Conservation (phyloP, 495 filamentous ascomycete genomes). For the Aspergillus ostianus region DNA sequence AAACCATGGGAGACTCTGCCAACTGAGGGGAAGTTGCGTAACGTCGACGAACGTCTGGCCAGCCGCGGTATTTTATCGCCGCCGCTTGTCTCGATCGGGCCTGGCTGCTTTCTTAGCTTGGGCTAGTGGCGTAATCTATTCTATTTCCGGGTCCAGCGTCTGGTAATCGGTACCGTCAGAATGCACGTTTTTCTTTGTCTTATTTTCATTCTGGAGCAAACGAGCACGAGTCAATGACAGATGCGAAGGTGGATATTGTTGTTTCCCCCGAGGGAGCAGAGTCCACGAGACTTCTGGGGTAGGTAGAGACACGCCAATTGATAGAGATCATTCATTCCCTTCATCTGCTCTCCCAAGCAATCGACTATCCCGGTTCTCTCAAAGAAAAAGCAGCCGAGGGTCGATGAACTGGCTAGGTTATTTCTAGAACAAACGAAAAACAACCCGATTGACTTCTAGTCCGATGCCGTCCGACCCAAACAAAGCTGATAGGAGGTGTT, state of each 20-base stretch:
- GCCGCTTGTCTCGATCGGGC: not conserved
- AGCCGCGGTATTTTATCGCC: not conserved
- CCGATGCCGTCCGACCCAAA: slow-evolving; percentile 13
- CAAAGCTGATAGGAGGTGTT: slow-evolving; percentile 23
- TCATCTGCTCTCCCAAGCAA: not conserved
- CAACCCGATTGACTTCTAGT: slow-evolving; percentile 6
- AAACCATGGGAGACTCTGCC: too few species aligned
- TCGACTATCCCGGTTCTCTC: not conserved
- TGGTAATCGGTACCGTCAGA: not conserved
- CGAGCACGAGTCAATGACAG: not conserved
- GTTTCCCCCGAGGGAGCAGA: not conserved
- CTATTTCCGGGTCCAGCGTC: not conserved
- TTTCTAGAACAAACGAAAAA: not conserved
- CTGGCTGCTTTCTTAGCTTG: not conserved
- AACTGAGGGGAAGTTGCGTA: slow-evolving; percentile 14
- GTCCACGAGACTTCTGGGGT: not conserved
- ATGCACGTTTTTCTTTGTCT: not conserved
- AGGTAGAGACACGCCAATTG: not conserved
- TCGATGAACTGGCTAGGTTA: not conserved
- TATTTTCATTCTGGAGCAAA: not conserved
- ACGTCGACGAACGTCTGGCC: slow-evolving; percentile 5
- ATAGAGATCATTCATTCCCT: not conserved
- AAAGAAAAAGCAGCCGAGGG: not conserved
- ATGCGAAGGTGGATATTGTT: not conserved
- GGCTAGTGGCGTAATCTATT: not conserved